A percentile compares a stretch with the other conserved stretches of the same genome.
Conservation (phyloP, 1,284 basidiomycete genomes). For the Papiliotrema flavescens region DNA sequence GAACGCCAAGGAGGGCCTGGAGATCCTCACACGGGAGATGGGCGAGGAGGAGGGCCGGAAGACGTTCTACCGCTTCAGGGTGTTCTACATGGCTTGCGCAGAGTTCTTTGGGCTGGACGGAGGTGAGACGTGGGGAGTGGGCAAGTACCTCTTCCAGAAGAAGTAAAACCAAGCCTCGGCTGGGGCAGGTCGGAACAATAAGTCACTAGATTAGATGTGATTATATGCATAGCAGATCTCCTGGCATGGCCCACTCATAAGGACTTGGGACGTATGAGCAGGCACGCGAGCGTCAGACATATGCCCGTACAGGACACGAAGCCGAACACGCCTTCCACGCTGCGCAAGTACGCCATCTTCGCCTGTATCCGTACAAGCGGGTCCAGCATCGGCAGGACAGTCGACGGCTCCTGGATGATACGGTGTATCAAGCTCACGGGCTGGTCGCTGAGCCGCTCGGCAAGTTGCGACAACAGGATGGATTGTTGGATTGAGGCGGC, state of each 20-base stretch:
- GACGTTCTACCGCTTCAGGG: constrained; percentile 61
- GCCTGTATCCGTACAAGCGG: constrained; percentile 15
- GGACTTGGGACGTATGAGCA: constrained; percentile 9
- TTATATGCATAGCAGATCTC: not conserved
- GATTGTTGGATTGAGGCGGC: constrained; percentile 34
- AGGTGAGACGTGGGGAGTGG: constrained; percentile 64
- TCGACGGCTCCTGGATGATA: constrained; percentile 31
- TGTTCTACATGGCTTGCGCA: constrained; percentile 72
- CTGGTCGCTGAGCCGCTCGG: constrained; percentile 8
- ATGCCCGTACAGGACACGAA: constrained; percentile 22
- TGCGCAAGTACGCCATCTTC: constrained; percentile 24
- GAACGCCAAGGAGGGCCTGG: constrained; percentile 55
- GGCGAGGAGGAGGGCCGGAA: constrained; percentile 57
- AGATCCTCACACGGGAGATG: constrained; percentile 56
- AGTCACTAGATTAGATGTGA: too few species aligned
- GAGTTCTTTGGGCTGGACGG: constrained; percentile 66
- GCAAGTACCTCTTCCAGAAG: constrained; percentile 56
- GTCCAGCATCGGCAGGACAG: constrained; percentile 20
- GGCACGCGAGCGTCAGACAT: constrained; percentile 6
- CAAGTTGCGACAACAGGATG: constrained; percentile 18
- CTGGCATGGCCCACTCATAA: constrained; percentile 10
- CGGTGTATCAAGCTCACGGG: constrained; percentile 12
- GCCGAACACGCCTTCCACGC: constrained; percentile 28
- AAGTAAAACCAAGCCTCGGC: constrained; percentile 23
- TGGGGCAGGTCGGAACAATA: not conserved